A percentile compares a stretch with the other conserved stretches of the same genome.
phyloP scores from a whole-genome alignment of 176 grass and related monocot species.

The Carex kokanica region DNA sequence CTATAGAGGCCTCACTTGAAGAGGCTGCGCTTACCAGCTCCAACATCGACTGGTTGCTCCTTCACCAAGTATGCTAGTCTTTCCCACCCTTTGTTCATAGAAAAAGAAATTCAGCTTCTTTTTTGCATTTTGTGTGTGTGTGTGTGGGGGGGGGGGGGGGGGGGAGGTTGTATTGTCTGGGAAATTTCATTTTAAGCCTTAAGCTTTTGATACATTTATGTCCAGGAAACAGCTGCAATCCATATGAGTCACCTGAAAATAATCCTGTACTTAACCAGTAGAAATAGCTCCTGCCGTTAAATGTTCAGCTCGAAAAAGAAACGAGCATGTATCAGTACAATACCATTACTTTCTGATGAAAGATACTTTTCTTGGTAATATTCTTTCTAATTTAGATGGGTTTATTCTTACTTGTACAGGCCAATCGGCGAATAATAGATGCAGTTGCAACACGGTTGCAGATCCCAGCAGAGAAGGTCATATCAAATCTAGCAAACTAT shows the following conservation, averaged over 20 bases:
- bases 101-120: not conserved
- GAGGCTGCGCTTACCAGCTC: slow-evolving; percentile 56
- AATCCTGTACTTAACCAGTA: not conserved
- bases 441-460: slow-evolving; percentile 57
- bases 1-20: slow-evolving; percentile 65
- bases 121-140: no score
- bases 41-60: slow-evolving; percentile 74
- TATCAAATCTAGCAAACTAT: slow-evolving; percentile 86
- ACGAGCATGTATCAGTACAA: not conserved
- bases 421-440: slow-evolving; percentile 86
- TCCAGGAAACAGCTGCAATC: no score
- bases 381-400: not conserved
- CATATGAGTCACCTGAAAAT: not conserved
- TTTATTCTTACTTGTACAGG: slow-evolving; percentile 32
- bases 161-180: not conserved
- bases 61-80: slow-evolving; percentile 69
- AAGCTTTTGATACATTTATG: no score
- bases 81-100: not conserved
- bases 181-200: no score
- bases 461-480: slow-evolving; percentile 72
- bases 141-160: no score
- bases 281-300: not conserved
- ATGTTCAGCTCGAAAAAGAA: not conserved
- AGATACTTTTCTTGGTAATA: not conserved
- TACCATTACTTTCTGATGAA: not conserved